Evolutionary conservation across 768 basidiomycete species (phyloP).

Genomic region (Termitomyces sp.): DNA sequence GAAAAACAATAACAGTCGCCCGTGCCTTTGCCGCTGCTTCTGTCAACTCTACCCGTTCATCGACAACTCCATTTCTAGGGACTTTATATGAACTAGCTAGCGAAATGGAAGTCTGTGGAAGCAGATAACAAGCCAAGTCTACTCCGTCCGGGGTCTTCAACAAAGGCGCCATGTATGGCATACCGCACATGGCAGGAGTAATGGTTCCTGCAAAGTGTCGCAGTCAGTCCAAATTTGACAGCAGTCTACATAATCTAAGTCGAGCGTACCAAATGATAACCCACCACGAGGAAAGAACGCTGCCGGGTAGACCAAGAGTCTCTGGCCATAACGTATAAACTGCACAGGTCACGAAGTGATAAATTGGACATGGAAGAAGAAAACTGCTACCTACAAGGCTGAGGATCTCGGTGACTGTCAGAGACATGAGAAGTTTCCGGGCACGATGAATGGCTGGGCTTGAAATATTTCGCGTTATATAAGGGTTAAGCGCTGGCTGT

Average conservation of each 20-base stretch:
- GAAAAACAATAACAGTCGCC: slow-evolving; percentile 85
- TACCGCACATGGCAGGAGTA: slow-evolving; percentile 4
- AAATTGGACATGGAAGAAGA: not conserved
- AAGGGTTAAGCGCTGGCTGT: not conserved
- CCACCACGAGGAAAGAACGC: not conserved
- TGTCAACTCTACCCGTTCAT: slow-evolving; percentile 12
- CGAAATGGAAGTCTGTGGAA: slow-evolving; percentile 11
- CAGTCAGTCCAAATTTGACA: not conserved
- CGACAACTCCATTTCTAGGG: not conserved
- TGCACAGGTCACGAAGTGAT: not conserved
- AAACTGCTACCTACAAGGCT: not conserved
- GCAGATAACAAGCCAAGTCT: slow-evolving; percentile 11
- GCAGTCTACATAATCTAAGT: not conserved
- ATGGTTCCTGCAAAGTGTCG: not conserved
- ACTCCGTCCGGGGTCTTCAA: slow-evolving; percentile 14
- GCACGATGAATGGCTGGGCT: not conserved
- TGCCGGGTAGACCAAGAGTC: slow-evolving; percentile 14
- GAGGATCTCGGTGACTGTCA: not conserved
- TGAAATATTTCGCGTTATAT: not conserved
- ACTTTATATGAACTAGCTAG: not conserved
- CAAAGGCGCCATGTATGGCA: slow-evolving; percentile 9
- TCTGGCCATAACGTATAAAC: slow-evolving; percentile 14
- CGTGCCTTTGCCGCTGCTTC: slow-evolving; percentile 24
- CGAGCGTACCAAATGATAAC: not conserved
- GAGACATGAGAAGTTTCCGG: not conserved